These are phyloP conservation scores for Rugonectria rugulosa DNA, from an alignment of 2,329 filamentous ascomycete species.

Conservation along the genomic window DNA sequence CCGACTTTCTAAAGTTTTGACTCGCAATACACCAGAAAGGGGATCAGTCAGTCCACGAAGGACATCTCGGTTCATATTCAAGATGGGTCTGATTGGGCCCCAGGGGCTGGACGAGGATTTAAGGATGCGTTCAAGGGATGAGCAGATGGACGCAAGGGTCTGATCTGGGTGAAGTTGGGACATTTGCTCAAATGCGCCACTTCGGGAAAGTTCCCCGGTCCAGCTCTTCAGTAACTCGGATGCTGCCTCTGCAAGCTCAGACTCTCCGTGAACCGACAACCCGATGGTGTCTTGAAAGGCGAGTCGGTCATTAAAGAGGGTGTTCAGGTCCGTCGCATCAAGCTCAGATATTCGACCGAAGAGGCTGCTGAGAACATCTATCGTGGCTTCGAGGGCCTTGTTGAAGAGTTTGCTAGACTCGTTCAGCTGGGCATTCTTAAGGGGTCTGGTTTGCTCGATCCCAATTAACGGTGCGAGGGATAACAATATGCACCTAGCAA, in stretches of 20 bases:
- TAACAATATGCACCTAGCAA: constrained; percentile 78
- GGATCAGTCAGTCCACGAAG: constrained; percentile 64
- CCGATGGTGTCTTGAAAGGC: constrained; percentile 79
- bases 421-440: constrained; percentile 53
- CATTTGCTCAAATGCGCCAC: constrained; percentile 48
- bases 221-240: constrained; percentile 84
- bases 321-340: constrained; percentile 69
- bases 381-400: constrained; percentile 64
- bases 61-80: constrained; percentile 65
- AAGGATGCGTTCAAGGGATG: constrained; percentile 46
- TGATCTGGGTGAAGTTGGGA: constrained; percentile 50
- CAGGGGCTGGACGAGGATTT: constrained; percentile 55
- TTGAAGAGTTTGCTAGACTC: constrained; percentile 74
- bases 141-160: constrained; percentile 54
- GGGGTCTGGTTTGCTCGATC: constrained; percentile 74
- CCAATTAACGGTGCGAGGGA: constrained; percentile 75
- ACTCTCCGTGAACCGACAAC: constrained; percentile 81
- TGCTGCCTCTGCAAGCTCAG: constrained; percentile 79
- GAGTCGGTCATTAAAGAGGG: constrained; percentile 71
- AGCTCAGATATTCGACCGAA: constrained; percentile 84
- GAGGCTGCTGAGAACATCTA: constrained; percentile 72
- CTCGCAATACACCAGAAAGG: constrained; percentile 62
- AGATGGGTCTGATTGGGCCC: constrained; percentile 63
- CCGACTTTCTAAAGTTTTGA: constrained; percentile 62
- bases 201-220: constrained; percentile 68